A percentile compares a stretch with the other conserved stretches of the same genome.
Conservation (phyloP, 306 rosid species). For the Quercus suber region DNA sequence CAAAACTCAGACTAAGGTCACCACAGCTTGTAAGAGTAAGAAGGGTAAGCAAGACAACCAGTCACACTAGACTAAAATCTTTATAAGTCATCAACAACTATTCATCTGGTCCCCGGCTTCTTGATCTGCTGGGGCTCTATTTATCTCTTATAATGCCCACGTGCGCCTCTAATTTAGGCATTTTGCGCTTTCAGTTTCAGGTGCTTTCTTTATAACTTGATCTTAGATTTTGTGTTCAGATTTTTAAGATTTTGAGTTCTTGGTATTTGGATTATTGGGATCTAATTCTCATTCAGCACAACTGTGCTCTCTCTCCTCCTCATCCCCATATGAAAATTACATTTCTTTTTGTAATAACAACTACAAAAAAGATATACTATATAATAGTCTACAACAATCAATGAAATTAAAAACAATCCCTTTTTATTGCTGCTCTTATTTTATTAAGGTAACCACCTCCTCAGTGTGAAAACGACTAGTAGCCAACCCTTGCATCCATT, state of each 20-base stretch:
- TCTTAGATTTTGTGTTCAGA: conserved; percentile 16
- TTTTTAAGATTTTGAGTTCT: conserved; percentile 29
- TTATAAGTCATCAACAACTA: conserved; percentile 14
- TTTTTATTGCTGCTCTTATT: conserved; percentile 49
- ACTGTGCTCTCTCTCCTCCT: background rate
- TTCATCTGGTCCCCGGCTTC: conserved; percentile 46
- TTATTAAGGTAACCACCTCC: conserved; percentile 66
- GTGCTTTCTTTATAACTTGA: conserved; percentile 24
- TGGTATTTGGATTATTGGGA: conserved; percentile 16
- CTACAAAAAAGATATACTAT: conserved; percentile 29
- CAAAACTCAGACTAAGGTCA: background rate
- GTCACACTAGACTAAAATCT: background rate
- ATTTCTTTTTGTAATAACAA: conserved; percentile 46
- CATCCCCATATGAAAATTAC: conserved; percentile 29
- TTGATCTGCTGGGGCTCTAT: conserved; percentile 25
- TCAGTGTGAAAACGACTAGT: conserved; percentile 75
- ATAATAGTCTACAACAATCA: conserved; percentile 24
- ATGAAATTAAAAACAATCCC: conserved; percentile 28
- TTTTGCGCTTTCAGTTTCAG: conserved; percentile 42
- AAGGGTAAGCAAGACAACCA: background rate
- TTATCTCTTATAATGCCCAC: conserved; percentile 41
- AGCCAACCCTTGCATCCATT: conserved; percentile 68
- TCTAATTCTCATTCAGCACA: conserved; percentile 4
- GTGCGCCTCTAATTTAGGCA: conserved; percentile 39
- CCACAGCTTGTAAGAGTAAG: background rate